Evolutionary conservation across 2,329 filamentous ascomycete species (phyloP).

Genomic region (Fusarium lateritium): DNA sequence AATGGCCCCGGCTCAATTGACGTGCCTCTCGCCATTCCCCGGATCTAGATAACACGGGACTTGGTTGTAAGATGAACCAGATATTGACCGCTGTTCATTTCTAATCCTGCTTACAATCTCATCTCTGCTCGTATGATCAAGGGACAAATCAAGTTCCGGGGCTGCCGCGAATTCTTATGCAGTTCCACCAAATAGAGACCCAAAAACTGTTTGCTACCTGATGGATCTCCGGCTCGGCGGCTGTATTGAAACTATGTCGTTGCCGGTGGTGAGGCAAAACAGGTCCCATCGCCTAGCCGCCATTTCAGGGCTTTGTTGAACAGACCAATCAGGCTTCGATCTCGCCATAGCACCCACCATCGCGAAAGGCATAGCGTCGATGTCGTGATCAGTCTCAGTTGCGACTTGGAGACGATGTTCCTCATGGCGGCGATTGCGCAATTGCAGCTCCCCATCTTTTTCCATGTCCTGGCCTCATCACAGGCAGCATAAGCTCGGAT

Average conservation of each 20-base stretch:
- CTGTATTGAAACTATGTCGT: slow-evolving; percentile 38
- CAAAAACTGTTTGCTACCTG: slow-evolving; percentile 38
- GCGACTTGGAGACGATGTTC: slow-evolving; percentile 49
- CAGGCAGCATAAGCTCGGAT: slow-evolving; percentile 39
- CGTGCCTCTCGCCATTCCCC: slow-evolving; percentile 15
- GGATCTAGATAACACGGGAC: slow-evolving; percentile 21
- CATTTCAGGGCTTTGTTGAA: slow-evolving; percentile 39
- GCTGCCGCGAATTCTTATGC: slow-evolving; percentile 19
- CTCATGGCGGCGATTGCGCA: slow-evolving; percentile 57
- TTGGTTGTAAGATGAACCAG: slow-evolving; percentile 35
- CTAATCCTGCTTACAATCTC: slow-evolving; percentile 21
- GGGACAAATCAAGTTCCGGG: slow-evolving; percentile 22
- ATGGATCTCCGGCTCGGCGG: slow-evolving; percentile 48
- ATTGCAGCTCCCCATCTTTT: slow-evolving; percentile 51
- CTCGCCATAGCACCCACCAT: slow-evolving; percentile 50
- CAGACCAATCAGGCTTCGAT: slow-evolving; percentile 55
- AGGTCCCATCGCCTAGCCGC: slow-evolving; percentile 46
- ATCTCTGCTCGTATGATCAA: slow-evolving; percentile 7
- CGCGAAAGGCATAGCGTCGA: slow-evolving; percentile 67
- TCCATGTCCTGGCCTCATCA: slow-evolving; percentile 42
- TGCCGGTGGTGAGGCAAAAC: slow-evolving; percentile 44
- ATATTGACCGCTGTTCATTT: slow-evolving; percentile 17
- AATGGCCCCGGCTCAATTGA: slow-evolving; percentile 23
- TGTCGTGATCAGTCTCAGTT: slow-evolving; percentile 65
- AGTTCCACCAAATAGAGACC: slow-evolving; percentile 20